phyloP scores from a whole-genome alignment of 2,329 filamentous ascomycete genomes.

The Orbilia oligospora region DNA sequence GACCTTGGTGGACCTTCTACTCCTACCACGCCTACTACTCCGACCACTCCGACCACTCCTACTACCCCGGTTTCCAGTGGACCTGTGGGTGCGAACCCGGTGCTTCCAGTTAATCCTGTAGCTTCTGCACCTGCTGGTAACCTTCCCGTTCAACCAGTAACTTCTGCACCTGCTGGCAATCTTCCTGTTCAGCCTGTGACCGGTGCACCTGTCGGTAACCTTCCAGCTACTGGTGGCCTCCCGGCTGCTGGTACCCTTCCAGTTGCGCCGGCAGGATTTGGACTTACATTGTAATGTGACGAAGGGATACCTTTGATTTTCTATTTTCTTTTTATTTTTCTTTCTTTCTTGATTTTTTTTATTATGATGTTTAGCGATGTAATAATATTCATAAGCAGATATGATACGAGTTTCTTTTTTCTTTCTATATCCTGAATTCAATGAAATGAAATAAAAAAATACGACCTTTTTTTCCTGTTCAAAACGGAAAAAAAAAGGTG shows the following conservation, averaged over 20 bases:
- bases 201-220: not conserved
- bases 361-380: not conserved
- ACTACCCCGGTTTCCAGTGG: not conserved
- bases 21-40: not conserved
- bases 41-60: not conserved
- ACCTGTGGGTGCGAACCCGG: not conserved
- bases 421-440: not conserved
- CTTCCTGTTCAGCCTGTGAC: not conserved
- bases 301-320: no score
- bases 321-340: not conserved
- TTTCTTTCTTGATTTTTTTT: not conserved
- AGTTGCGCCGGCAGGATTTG: no score
- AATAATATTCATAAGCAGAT: no score
- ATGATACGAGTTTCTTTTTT: not conserved
- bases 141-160: not conserved
- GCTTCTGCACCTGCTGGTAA: not conserved
- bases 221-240: not conserved
- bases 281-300: not conserved
- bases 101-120: slow-evolving; percentile 2
- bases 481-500: no score
- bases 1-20: not conserved
- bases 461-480: no score
- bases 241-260: no score
- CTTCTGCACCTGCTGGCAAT: not conserved
- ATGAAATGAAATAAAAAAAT: no score